phyloP scores from a whole-genome alignment of 176 grass and related monocot species.

The Coix lacrymajobi region DNA sequence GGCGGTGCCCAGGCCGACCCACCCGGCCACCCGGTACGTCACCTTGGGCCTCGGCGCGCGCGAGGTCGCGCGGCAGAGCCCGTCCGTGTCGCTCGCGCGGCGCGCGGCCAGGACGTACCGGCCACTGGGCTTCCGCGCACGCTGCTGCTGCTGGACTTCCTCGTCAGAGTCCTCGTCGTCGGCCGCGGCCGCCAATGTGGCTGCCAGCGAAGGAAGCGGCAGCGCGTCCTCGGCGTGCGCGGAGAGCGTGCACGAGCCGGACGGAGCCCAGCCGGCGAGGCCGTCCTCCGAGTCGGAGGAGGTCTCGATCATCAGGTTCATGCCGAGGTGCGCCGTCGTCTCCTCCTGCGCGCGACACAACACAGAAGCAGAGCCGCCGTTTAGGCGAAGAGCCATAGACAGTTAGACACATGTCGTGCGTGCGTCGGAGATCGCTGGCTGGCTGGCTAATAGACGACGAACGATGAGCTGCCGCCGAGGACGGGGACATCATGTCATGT shows the following conservation, averaged over 20 bases:
- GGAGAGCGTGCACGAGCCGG: constrained; percentile 39
- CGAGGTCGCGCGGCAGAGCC: constrained; percentile 25
- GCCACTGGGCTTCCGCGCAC: constrained; percentile 25
- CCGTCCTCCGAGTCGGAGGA: constrained; percentile 1
- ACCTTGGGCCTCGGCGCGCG: constrained; percentile 20
- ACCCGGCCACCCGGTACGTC: constrained; percentile 60
- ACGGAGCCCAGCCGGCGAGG: constrained; percentile 43
- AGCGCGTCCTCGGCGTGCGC: constrained; percentile 24
- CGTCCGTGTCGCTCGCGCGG: constrained; percentile 45
- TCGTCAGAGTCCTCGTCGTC: neutral
- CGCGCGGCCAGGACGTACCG: constrained; percentile 35
- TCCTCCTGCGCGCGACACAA: constrained; percentile 14
- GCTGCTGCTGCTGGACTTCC: neutral
- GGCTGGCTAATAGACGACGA: neutral
- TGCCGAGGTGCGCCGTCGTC: neutral
- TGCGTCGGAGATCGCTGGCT: neutral
- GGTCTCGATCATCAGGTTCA: constrained; percentile 38
- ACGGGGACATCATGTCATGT: too few relatives aligned
- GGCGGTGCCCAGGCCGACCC: constrained; percentile 12
- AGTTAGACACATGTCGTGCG: neutral
- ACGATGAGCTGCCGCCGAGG: neutral
- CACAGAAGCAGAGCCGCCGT: neutral
- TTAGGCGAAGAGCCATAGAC: neutral
- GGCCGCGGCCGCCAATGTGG: neutral
- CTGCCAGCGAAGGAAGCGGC: neutral